Conservation (phyloP, 805 yeast species). For the Candida berthetii region DNA sequence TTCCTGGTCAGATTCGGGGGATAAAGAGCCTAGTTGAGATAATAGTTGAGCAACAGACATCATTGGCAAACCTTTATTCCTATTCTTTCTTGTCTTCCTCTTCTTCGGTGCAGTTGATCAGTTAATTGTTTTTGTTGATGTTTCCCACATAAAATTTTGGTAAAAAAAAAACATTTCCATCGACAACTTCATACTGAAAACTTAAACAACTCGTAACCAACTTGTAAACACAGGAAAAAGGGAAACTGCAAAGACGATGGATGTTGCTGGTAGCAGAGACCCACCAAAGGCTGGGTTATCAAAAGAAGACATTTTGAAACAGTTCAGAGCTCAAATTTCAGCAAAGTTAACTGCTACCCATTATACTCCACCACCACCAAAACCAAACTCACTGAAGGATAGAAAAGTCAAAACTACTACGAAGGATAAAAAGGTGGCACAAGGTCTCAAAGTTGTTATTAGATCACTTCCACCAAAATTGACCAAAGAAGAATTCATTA, state of each 20-base stretch:
- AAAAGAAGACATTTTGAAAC: neutral
- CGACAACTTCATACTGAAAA: too few species aligned
- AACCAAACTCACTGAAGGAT: neutral
- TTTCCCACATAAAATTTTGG: too few species aligned
- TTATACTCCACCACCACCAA: neutral
- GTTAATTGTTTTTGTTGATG: too few species aligned
- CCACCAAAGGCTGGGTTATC: neutral
- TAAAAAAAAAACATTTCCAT: too few species aligned
- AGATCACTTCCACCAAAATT: constrained; percentile 40
- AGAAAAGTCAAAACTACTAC: neutral
- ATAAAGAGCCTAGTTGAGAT: neutral
- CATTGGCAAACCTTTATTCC: too few species aligned
- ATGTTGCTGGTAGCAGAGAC: constrained; percentile 8
- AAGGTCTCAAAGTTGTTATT: constrained; percentile 22
- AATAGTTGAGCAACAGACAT: neutral
- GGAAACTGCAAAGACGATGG: too few species aligned
- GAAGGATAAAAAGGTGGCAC: neutral
- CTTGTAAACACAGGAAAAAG: too few species aligned
- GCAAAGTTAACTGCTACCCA: neutral
- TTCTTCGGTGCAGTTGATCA: too few species aligned
- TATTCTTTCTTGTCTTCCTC: too few species aligned
- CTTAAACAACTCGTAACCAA: too few species aligned
- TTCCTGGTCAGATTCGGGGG: neutral
- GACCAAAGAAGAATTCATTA: constrained; percentile 22
- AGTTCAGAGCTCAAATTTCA: neutral